Base-by-base conservation (phyloP, 2,329 filamentous ascomycete genomes). In the Plenodomus biglobosus region DNA sequence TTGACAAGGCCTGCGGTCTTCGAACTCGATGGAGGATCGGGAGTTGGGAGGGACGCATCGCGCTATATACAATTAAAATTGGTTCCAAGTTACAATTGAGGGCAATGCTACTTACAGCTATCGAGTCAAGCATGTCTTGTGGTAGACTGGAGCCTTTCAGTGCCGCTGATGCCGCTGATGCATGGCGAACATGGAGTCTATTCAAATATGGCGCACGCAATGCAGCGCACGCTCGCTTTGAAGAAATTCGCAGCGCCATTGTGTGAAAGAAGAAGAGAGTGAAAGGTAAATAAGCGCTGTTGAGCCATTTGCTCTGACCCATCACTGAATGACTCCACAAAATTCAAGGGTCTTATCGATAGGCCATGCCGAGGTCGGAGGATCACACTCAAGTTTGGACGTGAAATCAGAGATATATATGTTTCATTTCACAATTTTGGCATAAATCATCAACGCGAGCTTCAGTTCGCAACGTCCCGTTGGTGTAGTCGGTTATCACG, bases 21-120 rank as follows among this genome's bases (percentile, higher is more conserved):
- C 1, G 90, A 94, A 72, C 90, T 86, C 40, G 82, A 64, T 13
- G 84, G 66, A 30, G 90, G 90, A 65, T 95, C 90, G 40, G 87
- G 81, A 58, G 87, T 90, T 8, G 87, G 79, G 11, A 87, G 60
- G 22, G 58, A 54, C 4, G 67, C 52, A 38, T 70, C 67, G 40
- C 64, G 64, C 70, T 73, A 36, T 20, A 8, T 7, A 5, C 1
- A 8, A 27, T 66, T 19, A 68, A 57, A 32, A 40, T 10, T 18
- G 13, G 30, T 6, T 3, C 16, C n/a, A 21, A n/a, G 16, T 8
- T 2, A n/a, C 18, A 15, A 15, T 15, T 6, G 0, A 35, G 21
- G 13, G 5, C 7, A 3, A 6, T 16, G 40, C 17, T 47, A 53
- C 58, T 32, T 61, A 75, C 74, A 46, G 72, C 65, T 59, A 76